Base-by-base conservation (phyloP, 2,329 filamentous ascomycete species). In the Aspergillus sp. region DNA sequence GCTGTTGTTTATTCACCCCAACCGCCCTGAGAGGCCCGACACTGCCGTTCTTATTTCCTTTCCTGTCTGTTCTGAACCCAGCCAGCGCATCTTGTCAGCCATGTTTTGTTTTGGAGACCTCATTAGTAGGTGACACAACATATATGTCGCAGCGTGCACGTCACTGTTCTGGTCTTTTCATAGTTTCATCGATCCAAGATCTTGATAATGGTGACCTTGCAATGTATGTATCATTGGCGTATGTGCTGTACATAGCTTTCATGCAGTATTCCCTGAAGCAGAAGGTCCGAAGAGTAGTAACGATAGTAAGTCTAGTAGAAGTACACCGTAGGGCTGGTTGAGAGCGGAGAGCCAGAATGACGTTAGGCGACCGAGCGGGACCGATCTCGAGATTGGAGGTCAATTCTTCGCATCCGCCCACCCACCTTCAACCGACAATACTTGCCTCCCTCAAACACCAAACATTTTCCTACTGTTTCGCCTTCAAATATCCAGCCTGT, bases 201-300 rank as follows among this genome's bases (percentile, higher is more conserved):
- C 57, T 54, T 56, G 60, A 63, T 62, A 67, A 67, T 63, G 60
- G 63, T 59, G 53, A 53, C 63, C 52, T 61, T 65, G 60, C 65
- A 65, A 71, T 73, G 68, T 71, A 73, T 67, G 69, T 68, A 68
- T 60, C 57, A 60, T 65, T 66, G 65, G 60, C 65, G 65, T 68
- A 63, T 58, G 61, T 66, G 67, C 67, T 73, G 69, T 73, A 72
- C 61, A 72, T 72, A 72, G 69, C 56, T 56, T 64, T 63, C 62
- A 66, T 66, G 61, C 62, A 66, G 65, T 55, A 64, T 58, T 42
- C 14, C 14, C 32, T 10, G 14, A 36, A 12, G 14, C 26, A 29
- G 26, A 7, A 29, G 7, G 7, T 9, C 7, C 9, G 26, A 9
- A 29, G 26, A 29, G 7, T 29, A 29, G 26, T 7, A 7, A 29